These are phyloP conservation scores for Suillus decipiens DNA, from an alignment of 768 basidiomycete genomes.

Conservation along the genomic window DNA sequence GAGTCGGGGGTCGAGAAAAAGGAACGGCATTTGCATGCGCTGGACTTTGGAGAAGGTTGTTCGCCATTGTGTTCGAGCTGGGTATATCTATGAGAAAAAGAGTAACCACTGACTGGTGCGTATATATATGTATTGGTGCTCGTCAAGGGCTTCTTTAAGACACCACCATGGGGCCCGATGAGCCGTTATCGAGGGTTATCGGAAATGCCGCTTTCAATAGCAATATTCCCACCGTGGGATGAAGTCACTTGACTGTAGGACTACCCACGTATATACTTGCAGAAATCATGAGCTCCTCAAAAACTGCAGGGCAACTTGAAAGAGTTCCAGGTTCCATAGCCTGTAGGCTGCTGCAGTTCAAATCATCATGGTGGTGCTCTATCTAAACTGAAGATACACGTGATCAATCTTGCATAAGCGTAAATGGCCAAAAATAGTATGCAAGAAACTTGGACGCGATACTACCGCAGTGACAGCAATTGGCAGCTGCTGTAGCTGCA, in stretches of 20 bases:
- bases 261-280: background rate
- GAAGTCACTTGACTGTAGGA: background rate
- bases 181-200: constrained; percentile 1
- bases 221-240: background rate
- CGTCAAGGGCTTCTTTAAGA: background rate
- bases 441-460: background rate
- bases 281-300: background rate
- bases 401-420: background rate
- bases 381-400: too few species aligned
- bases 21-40: constrained; percentile 34
- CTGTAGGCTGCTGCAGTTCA: too few species aligned
- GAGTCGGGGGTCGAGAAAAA: constrained; percentile 64
- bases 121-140: background rate
- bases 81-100: background rate
- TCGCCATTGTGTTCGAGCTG: constrained; percentile 11
- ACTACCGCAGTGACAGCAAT: background rate
- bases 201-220: background rate
- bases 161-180: background rate
- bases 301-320: background rate
- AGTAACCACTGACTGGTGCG: background rate
- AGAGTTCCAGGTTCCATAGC: background rate
- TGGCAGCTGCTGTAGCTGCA: constrained; percentile 7
- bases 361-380: too few species aligned
- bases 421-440: background rate
- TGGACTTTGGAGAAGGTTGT: constrained; percentile 10